Conservation (phyloP, 345 rosid genomes). For the Pugionium dolabratum region DNA sequence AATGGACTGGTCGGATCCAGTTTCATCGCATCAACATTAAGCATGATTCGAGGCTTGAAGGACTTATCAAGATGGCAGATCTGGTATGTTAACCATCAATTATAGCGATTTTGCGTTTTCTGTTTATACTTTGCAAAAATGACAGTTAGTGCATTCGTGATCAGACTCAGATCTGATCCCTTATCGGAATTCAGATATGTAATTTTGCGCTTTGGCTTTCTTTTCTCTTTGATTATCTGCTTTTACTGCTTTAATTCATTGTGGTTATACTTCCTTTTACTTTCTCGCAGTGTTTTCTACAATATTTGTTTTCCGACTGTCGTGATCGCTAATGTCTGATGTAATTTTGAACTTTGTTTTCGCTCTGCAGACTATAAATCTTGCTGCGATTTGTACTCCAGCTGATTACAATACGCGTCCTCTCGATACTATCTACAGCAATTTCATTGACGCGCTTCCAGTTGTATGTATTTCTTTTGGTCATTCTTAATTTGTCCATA, state of each 20-base stretch:
- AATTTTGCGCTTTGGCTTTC: background rate
- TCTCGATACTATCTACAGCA: too few relatives aligned
- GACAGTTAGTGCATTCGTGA: slow-evolving; percentile 1
- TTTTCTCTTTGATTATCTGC: background rate
- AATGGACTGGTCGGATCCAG: too few relatives aligned
- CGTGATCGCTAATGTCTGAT: background rate
- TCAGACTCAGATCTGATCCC: slow-evolving; percentile 26
- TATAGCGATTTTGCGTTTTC: too few relatives aligned
- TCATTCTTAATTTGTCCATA: background rate
- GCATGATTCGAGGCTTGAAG: too few relatives aligned
- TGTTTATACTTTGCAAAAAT: background rate
- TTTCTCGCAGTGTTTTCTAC: too few relatives aligned
- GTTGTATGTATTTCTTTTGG: background rate
- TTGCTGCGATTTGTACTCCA: slow-evolving; percentile 99
- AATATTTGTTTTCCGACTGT: too few relatives aligned
- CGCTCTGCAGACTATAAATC: slow-evolving; percentile 65
- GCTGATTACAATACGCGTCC: slow-evolving; percentile 47
- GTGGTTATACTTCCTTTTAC: too few relatives aligned
- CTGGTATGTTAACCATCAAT: slow-evolving; percentile 47
- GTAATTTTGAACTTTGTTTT: background rate
- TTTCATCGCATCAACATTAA: too few relatives aligned
- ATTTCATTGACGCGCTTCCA: too few relatives aligned
- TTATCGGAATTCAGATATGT: slow-evolving; percentile 7
- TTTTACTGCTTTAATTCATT: background rate
- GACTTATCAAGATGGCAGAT: slow-evolving; percentile 65